Base-by-base conservation (phyloP, 139 green algal species). In the Micromonas commoda region DNA sequence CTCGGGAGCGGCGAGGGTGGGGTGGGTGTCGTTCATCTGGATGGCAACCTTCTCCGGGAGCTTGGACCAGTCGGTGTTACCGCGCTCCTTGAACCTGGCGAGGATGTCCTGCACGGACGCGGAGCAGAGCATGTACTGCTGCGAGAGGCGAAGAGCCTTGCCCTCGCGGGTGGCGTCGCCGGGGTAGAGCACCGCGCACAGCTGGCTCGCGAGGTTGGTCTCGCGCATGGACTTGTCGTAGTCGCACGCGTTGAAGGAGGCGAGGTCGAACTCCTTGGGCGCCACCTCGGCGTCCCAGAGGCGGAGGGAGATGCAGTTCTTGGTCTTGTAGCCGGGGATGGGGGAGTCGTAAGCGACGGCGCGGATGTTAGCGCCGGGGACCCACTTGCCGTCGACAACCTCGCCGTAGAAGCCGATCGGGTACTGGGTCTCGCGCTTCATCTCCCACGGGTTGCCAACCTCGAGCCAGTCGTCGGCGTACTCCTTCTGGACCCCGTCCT, bases 11-110 rank as follows among this genome's bases (percentile, higher is more conserved):
- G 90, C 95, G 67, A 97, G 94, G 69, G 95, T 97, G 75, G 95
- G 95, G 84, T 98, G 95, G 0, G 95, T 98, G 88, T 99, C 95
- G 83, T 99, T 98, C 86, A 98, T 89, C 91, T 99, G 95, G 84
- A 99, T 92, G 45, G 79, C 81, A 0, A 75, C 76, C 76, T 87
- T 85, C 21, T 81, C 73, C 32, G 80, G 80, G n/a, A 87, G 52
- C 3, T 79, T 28, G 24, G 66, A n/a, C 83, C 80, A 85, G 66
- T 73, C 29, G 9, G 29, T 21, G 54, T 79, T 80, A 13, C 53
- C 80, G 29, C 31, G 51, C 23, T 53, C 54, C 65, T 81, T 75
- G 70, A 87, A 87, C 2, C 37, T 33, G 23, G 80, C 76, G 26
- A 87, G 38, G 63, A 87, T 87, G 33, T 87, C 83, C 81, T 85